These are phyloP conservation scores for Venturia aucupariae DNA, from an alignment of 2,329 filamentous ascomycete genomes.

Conservation along the genomic window DNA sequence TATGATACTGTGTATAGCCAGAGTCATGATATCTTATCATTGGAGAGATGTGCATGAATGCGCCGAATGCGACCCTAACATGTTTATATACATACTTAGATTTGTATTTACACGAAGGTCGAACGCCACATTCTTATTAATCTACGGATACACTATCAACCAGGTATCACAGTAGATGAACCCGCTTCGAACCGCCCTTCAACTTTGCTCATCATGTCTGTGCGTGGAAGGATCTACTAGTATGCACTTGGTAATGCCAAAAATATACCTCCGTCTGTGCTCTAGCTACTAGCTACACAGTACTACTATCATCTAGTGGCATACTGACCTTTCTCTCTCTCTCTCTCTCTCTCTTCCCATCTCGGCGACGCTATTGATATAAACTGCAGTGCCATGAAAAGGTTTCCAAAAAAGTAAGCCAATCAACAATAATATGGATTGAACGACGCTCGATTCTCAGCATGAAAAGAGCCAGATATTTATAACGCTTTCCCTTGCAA, in stretches of 20 bases:
- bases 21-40: not conserved
- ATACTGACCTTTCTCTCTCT: too few species aligned
- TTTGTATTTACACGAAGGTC: too few species aligned
- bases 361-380: too few species aligned
- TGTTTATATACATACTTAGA: too few species aligned
- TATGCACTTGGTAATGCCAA: not conserved
- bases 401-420: too few species aligned
- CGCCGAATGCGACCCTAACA: not conserved
- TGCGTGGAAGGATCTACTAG: not conserved
- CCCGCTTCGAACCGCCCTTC: not conserved
- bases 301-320: too few species aligned
- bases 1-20: too few species aligned
- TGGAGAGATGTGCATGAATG: not conserved
- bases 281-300: too few species aligned
- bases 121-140: not conserved
- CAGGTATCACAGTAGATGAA: too few species aligned
- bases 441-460: not conserved
- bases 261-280: not conserved
- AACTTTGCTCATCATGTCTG: not conserved
- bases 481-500: not conserved
- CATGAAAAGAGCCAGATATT: not conserved
- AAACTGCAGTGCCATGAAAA: too few species aligned
- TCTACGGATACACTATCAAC: too few species aligned
- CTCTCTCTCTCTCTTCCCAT: too few species aligned
- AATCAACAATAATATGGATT: not conserved